Evolutionary conservation across 768 basidiomycete species (phyloP).

Genomic region (Rhodotorula graminis): DNA sequence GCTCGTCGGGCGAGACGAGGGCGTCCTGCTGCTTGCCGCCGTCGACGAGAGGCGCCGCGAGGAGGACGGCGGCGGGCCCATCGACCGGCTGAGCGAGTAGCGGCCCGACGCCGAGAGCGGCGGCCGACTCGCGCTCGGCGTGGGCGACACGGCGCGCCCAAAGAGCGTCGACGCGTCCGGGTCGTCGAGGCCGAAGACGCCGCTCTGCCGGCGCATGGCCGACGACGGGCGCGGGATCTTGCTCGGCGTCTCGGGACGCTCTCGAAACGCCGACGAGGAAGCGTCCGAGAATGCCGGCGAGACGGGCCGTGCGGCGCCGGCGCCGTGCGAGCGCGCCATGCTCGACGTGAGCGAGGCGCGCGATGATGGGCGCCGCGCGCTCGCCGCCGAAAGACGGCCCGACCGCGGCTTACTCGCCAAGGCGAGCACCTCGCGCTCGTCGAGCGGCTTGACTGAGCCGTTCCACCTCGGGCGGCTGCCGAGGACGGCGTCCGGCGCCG

Average conservation of each 20-base stretch:
- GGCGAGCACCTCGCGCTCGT: background rate
- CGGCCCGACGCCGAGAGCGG: background rate
- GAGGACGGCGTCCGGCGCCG: background rate
- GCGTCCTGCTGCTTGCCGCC: conserved; percentile 35
- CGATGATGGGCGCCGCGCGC: conserved; percentile 13
- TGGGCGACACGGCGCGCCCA: conserved; percentile 31
- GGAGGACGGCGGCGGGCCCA: background rate
- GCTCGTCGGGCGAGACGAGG: conserved; percentile 49
- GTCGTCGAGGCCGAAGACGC: conserved; percentile 17
- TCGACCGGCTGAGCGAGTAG: conserved; percentile 13
- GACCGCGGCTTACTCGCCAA: background rate
- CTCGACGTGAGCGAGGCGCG: conserved; percentile 20
- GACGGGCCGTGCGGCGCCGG: conserved; percentile 6
- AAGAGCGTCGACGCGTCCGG: conserved; percentile 9
- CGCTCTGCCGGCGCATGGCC: conserved; percentile 8
- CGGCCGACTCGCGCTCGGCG: background rate
- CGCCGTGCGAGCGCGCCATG: conserved; percentile 19
- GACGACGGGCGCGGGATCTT: conserved; percentile 26
- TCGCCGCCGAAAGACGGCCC: conserved; percentile 11
- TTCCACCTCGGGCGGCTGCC: conserved; percentile 32
- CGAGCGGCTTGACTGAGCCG: conserved; percentile 4
- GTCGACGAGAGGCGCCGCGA: conserved; percentile 38
- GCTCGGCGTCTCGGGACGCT: conserved; percentile 29
- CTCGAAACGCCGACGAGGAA: conserved; percentile 5
- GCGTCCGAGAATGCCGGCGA: conserved; percentile 34